Percentiles rank a stretch among this genome's conserved stretches.
phyloP scores from a whole-genome alignment of 345 rosid species.

The Jatropha curcas region DNA sequence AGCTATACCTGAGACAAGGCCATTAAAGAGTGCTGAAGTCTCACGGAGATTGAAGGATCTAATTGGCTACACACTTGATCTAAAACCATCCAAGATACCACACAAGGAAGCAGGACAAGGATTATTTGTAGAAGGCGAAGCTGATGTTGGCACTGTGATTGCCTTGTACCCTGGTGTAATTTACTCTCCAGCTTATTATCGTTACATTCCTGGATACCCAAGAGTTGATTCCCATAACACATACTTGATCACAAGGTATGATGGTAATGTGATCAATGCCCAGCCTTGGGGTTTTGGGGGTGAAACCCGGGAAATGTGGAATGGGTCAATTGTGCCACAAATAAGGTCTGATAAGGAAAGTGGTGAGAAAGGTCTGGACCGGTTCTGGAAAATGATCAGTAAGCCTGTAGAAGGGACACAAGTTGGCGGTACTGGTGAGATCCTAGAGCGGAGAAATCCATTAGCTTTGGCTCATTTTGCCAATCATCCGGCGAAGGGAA shows the following conservation, averaged over 20 bases:
- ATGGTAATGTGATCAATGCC: slow-evolving; percentile 74
- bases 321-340: slow-evolving; percentile 39
- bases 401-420: slow-evolving; percentile 54
- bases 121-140: slow-evolving; percentile 76
- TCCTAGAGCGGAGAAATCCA: slow-evolving; percentile 82
- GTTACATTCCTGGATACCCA: slow-evolving; percentile 80
- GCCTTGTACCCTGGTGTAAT: slow-evolving; percentile 87
- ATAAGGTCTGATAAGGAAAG: slow-evolving; percentile 23
- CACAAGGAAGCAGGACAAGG: slow-evolving; percentile 77
- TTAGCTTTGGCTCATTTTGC: slow-evolving; percentile 82
- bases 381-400: slow-evolving; percentile 69
- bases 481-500: slow-evolving; percentile 67
- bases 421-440: slow-evolving; percentile 31
- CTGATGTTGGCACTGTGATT: slow-evolving; percentile 72
- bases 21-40: slow-evolving; percentile 51
- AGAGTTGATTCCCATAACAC: slow-evolving; percentile 63
- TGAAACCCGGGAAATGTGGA: slow-evolving; percentile 63
- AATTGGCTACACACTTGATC: slow-evolving; percentile 59
- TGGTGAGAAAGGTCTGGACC: slow-evolving; percentile 53
- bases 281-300: slow-evolving; percentile 87
- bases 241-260: slow-evolving; percentile 81
- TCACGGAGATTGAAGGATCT: slow-evolving; percentile 60
- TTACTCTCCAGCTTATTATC: slow-evolving; percentile 70
- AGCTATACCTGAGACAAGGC: slow-evolving; percentile 70
- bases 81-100: slow-evolving; percentile 67